phyloP scores from a whole-genome alignment of 345 rosid species.

The Euphorbia peplus region DNA sequence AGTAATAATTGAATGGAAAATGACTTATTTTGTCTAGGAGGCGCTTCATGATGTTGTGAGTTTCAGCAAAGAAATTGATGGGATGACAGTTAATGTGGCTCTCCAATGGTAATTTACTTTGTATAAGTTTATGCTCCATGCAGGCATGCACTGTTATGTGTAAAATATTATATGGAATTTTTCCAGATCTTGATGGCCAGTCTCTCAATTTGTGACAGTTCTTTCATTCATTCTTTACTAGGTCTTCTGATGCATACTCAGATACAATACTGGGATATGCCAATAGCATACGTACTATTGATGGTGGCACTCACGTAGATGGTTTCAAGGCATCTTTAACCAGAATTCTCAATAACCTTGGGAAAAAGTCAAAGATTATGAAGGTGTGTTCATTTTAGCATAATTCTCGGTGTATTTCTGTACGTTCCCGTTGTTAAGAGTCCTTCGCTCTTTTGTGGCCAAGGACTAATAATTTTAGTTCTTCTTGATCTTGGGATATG shows the following conservation, averaged over 20 bases:
- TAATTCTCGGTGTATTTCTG: not conserved
- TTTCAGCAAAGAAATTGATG: conserved; percentile 64
- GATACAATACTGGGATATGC: conserved; percentile 95
- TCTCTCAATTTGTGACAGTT: conserved; percentile 14
- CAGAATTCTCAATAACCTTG: conserved; percentile 81
- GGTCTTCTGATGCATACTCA: conserved; percentile 98
- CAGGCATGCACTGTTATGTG: not conserved
- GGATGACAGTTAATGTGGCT: conserved; percentile 67
- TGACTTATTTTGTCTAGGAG: conserved; percentile 48
- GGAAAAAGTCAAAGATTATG: conserved; percentile 74
- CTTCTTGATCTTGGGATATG: not conserved
- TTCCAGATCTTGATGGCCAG: not conserved
- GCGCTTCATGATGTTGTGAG: conserved; percentile 86
- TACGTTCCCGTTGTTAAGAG: not conserved
- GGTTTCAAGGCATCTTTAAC: conserved; percentile 90
- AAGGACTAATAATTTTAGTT: not conserved
- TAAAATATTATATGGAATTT: conserved; percentile 1
- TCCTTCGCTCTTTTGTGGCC: not conserved
- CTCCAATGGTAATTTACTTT: conserved; percentile 73
- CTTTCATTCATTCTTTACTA: conserved; percentile 30
- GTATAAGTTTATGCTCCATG: conserved; percentile 10
- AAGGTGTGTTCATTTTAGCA: conserved; percentile 49
- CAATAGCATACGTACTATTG: conserved; percentile 91
- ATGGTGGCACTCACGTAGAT: conserved; percentile 98
- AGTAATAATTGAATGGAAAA: conserved; percentile 19